phyloP scores from a whole-genome alignment of 495 filamentous ascomycete genomes.

The Astrocystis sublimbata region DNA sequence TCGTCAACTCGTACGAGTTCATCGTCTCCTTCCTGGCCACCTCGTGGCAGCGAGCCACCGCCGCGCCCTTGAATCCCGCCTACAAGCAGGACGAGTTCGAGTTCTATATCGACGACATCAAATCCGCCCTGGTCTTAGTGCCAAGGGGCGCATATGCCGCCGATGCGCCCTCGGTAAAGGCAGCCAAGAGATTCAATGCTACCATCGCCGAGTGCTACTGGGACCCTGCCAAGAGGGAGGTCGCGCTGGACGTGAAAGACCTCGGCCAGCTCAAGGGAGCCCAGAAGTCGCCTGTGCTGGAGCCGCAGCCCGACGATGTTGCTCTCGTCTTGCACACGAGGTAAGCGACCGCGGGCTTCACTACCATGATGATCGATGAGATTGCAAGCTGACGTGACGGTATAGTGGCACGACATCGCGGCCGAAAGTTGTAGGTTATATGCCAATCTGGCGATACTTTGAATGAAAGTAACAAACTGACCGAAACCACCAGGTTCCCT shows the following conservation, averaged over 20 bases:
- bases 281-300: slow-evolving; percentile 47
- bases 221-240: slow-evolving; percentile 58
- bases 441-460: slow-evolving; percentile 40
- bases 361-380: background rate
- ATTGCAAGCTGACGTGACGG: background rate
- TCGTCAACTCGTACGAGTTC: slow-evolving; percentile 79
- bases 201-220: slow-evolving; percentile 82
- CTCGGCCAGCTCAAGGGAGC: slow-evolving; percentile 63
- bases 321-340: slow-evolving; percentile 68
- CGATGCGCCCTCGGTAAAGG: slow-evolving; percentile 67
- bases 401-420: slow-evolving; percentile 72
- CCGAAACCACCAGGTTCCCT: slow-evolving; percentile 54
- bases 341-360: background rate
- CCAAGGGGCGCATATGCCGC: slow-evolving; percentile 64
- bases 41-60: slow-evolving; percentile 74
- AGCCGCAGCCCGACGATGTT: slow-evolving; percentile 62
- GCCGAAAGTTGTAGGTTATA: slow-evolving; percentile 65
- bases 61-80: slow-evolving; percentile 76
- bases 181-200: slow-evolving; percentile 71
- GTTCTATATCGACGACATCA: slow-evolving; percentile 85
- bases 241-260: slow-evolving; percentile 75
- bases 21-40: slow-evolving; percentile 77
- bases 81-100: slow-evolving; percentile 89
- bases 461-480: slow-evolving; percentile 15
- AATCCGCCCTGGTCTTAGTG: slow-evolving; percentile 70